Evolutionary conservation across 2,329 filamentous ascomycete genomes (phyloP), one percentile per base, ranked within the genome.

Genomic region (Beauveria medogensis): DNA sequence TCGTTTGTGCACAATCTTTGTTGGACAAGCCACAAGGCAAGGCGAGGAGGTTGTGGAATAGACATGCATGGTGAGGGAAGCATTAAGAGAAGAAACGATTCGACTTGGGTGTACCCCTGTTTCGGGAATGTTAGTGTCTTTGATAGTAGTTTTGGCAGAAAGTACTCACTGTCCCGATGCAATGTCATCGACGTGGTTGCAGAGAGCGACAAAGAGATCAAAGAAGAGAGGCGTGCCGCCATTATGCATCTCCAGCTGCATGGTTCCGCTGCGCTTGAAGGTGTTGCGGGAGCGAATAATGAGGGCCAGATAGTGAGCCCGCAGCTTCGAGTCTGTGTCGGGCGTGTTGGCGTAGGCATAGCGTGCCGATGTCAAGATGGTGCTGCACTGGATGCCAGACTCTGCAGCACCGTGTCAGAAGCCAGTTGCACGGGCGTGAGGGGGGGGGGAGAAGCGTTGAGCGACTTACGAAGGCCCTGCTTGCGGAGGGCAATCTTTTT

Each of bases 211-310:
- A 72, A 96, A 97, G 50, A 96, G 80, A 71, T 96, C 92, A 71
- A 96, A 97, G 78, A 96, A 96, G 62, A 96, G 80, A 69, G 89
- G 83, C 1, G 80, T 89, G 59, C 91, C 91, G 30, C 92, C 92
- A 64, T 85, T 84, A 73, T 89, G 89, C 92, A 97, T 96, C 77
- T 96, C 92, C 67, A 90, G 84, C 76, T 96, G 92, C 92, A 96
- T 96, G 3, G 92, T 96, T 59, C 92, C 91, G 74, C 91, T 96
- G 60, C 91, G 83, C 80, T 96, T 96, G 77, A 97, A 96, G 2
- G 91, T 96, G 70, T 84, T 83, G 66, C 92, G 85, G 68, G 88
- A 91, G 65, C 92, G 87, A 71, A 96, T 95, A 75, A 96, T 96
- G 70, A 96, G 85, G 20, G 92, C 91, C 43, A 96, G 85, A 68